Percentiles rank a stretch among this genome's conserved stretches.
These are phyloP conservation scores for Biancaea sappan DNA, from an alignment of 306 rosid genomes.

Conservation along the genomic window DNA sequence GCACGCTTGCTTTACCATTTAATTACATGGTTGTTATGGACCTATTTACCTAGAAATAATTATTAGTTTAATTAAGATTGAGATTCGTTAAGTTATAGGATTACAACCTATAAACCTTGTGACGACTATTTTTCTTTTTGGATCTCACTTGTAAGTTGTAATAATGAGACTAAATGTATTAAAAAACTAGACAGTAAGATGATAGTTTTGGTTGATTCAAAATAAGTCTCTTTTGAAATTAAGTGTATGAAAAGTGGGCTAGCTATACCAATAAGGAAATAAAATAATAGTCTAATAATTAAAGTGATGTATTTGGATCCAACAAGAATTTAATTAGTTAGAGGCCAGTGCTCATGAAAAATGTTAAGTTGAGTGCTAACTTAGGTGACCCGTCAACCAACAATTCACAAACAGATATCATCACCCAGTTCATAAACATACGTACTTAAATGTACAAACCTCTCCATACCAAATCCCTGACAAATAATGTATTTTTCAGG, in stretches of 20 bases:
- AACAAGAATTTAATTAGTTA: slow-evolving; percentile 66
- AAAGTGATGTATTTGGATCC: slow-evolving; percentile 48
- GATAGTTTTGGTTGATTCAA: slow-evolving; percentile 12
- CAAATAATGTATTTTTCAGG: neutral
- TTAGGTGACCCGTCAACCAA: slow-evolving; percentile 55
- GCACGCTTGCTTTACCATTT: neutral
- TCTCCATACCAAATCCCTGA: neutral
- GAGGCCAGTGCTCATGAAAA: slow-evolving; percentile 45
- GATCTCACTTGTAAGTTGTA: neutral
- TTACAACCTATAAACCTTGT: neutral
- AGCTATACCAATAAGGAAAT: neutral
- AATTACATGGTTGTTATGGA: neutral
- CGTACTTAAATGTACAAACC: slow-evolving; percentile 29
- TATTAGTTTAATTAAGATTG: neutral
- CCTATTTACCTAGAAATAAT: neutral
- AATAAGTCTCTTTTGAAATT: slow-evolving; percentile 27
- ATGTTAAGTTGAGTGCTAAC: slow-evolving; percentile 28
- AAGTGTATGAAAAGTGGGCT: slow-evolving; percentile 11
- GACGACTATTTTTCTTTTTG: neutral
- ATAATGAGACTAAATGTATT: neutral
- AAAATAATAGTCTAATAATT: neutral
- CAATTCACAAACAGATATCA: slow-evolving; percentile 44
- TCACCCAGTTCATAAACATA: slow-evolving; percentile 2
- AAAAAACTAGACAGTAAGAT: neutral
- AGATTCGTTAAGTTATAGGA: no score